A percentile compares a stretch with the other conserved stretches of the same genome.
phyloP scores from a whole-genome alignment of 352 stramenopile species.

The Pythium folliculosum region DNA sequence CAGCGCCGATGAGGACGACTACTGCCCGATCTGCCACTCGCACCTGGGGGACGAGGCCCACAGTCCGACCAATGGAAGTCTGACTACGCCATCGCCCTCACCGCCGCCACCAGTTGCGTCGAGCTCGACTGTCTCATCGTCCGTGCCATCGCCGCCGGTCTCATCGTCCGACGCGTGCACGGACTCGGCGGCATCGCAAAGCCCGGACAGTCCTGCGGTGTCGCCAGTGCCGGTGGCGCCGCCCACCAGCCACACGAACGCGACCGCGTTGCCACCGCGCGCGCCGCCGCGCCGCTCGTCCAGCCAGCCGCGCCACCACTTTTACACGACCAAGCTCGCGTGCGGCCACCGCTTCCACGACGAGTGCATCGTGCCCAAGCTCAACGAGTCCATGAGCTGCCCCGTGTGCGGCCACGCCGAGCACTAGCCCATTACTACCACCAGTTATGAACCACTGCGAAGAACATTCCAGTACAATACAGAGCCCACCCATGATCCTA shows the following conservation, averaged over 20 bases:
- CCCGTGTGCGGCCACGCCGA: slow-evolving; percentile 63
- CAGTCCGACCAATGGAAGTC: slow-evolving; percentile 1
- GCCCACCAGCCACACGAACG: no score
- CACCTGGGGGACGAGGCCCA: slow-evolving; percentile 44
- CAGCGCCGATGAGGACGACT: background rate
- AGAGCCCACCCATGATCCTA: no score
- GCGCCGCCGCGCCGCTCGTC: slow-evolving; percentile 5
- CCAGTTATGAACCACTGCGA: no score
- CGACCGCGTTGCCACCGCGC: background rate
- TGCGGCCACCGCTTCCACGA: slow-evolving; percentile 84
- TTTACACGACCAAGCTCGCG: slow-evolving; percentile 70
- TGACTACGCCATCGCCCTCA: background rate
- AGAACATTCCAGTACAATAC: no score
- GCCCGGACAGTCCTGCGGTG: no score
- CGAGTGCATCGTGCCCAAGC: slow-evolving; percentile 77
- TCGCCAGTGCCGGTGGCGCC: no score
- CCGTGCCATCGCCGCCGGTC: background rate
- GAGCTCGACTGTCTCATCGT: background rate
- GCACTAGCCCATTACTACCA: background rate
- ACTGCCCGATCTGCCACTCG: slow-evolving; percentile 42
- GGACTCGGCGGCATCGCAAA: background rate
- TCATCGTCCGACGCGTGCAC: background rate
- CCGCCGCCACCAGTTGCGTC: no score
- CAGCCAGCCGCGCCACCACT: slow-evolving; percentile 26
- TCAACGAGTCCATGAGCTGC: slow-evolving; percentile 71